Evolutionary conservation across 768 basidiomycete species (phyloP).

Genomic region (Paxillus rubicundulus): DNA sequence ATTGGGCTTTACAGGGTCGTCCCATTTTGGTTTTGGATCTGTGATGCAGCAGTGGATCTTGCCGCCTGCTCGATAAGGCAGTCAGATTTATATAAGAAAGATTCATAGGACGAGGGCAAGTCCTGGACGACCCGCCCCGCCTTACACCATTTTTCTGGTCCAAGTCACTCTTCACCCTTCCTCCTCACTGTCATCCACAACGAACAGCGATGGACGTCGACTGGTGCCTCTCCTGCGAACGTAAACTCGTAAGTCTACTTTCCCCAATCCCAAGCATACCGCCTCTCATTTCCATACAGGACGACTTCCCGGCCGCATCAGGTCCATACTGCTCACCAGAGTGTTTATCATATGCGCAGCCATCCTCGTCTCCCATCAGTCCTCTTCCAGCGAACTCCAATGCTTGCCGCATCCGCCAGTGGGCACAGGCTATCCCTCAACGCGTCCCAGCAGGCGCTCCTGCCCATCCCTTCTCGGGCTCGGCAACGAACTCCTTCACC

Average conservation of each 20-base stretch:
- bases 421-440: conserved; percentile 32
- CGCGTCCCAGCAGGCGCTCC: conserved; percentile 33
- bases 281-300: conserved; percentile 12
- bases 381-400: conserved; percentile 1
- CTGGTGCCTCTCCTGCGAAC: conserved; percentile 69
- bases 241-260: conserved; percentile 48
- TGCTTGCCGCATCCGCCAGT: conserved; percentile 22
- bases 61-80: conserved; percentile 19
- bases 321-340: conserved; percentile 57
- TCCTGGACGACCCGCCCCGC: conserved; percentile 20
- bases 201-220: conserved; percentile 54
- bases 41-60: conserved; percentile 14
- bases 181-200: background rate
- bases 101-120: background rate
- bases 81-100: conserved; percentile 32
- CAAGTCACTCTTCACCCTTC: background rate
- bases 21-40: conserved; percentile 22
- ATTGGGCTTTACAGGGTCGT: conserved; percentile 16
- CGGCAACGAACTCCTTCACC: background rate
- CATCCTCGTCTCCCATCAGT: conserved; percentile 19
- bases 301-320: conserved; percentile 26
- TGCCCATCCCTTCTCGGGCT: conserved; percentile 25
- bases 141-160: conserved; percentile 17
- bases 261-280: background rate
- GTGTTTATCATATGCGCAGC: conserved; percentile 37